phyloP scores from a whole-genome alignment of 176 grass and related monocot genomes.

The Bothriochloa decipiens region DNA sequence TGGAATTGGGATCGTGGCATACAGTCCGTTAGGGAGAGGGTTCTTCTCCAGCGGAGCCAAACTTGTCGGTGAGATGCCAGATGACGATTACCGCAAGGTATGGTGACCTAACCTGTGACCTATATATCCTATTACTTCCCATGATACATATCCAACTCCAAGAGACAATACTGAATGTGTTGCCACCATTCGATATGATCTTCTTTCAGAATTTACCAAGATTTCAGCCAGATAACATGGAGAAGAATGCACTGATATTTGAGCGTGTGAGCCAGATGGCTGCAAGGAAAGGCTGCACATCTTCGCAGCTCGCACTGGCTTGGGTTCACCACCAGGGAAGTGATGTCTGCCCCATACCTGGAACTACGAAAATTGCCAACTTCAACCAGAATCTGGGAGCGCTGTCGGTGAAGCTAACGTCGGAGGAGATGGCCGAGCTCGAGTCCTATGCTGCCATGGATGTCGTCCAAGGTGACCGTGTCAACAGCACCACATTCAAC shows the following conservation, averaged over 20 bases:
- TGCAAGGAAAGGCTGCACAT: slow-evolving; percentile 59
- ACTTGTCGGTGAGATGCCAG: slow-evolving; percentile 42
- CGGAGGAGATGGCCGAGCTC: slow-evolving; percentile 58
- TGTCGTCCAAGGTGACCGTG: slow-evolving; percentile 38
- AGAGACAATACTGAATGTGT: too few relatives aligned
- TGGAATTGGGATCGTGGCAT: slow-evolving; percentile 55
- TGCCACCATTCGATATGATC: too few relatives aligned
- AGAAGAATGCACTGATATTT: slow-evolving; percentile 52
- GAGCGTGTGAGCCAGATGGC: slow-evolving; percentile 47
- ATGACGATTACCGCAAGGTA: slow-evolving; percentile 57
- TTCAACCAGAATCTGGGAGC: slow-evolving; percentile 63
- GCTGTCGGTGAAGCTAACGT: slow-evolving; percentile 41
- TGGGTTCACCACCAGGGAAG: slow-evolving; percentile 64
- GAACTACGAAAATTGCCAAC: slow-evolving; percentile 61
- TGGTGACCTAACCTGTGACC: slow-evolving; percentile 1
- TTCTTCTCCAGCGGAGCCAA: slow-evolving; percentile 63
- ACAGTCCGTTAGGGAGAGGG: slow-evolving; percentile 66
- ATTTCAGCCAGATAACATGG: slow-evolving; percentile 53
- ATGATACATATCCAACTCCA: too few relatives aligned
- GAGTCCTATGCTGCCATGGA: slow-evolving; percentile 37
- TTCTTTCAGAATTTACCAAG: slow-evolving; percentile 39
- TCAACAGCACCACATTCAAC: not conserved
- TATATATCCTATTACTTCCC: too few relatives aligned
- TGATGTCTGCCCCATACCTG: slow-evolving; percentile 69
- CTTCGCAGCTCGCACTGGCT: slow-evolving; percentile 55